phyloP scores from a whole-genome alignment of 192 early-diverging fungal species.

The Cladochytrium replicatum region DNA sequence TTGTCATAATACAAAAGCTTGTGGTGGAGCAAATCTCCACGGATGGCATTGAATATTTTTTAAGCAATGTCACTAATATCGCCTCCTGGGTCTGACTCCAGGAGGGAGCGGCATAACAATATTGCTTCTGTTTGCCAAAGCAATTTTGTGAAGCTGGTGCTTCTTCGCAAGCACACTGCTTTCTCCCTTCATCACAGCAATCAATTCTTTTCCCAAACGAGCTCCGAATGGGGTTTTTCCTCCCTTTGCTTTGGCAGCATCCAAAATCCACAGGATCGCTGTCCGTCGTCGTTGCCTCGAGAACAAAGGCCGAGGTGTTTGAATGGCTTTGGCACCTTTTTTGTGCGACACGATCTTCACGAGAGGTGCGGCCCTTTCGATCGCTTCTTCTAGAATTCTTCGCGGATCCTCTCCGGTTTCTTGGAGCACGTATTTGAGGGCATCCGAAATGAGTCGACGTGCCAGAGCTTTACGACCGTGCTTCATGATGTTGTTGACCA shows the following conservation, averaged over 20 bases:
- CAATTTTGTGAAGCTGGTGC: slow-evolving; percentile 65
- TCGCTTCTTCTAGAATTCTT: slow-evolving; percentile 52
- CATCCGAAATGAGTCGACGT: slow-evolving; percentile 52
- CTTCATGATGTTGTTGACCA: slow-evolving; percentile 86
- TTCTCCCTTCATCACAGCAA: slow-evolving; percentile 67
- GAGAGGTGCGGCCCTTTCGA: slow-evolving; percentile 64
- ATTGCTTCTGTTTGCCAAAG: slow-evolving; percentile 65
- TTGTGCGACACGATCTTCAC: slow-evolving; percentile 60
- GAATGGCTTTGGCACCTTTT: slow-evolving; percentile 72
- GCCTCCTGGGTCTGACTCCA: no score
- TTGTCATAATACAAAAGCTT: no score
- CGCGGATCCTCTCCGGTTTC: slow-evolving; percentile 46
- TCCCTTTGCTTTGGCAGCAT: slow-evolving; percentile 49
- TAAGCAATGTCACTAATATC: no score
- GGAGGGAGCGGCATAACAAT: no score
- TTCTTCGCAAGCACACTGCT: slow-evolving; percentile 64
- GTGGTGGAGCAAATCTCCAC: no score
- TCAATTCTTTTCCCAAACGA: slow-evolving; percentile 66
- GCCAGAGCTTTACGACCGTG: slow-evolving; percentile 83
- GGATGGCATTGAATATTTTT: no score
- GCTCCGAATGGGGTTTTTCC: slow-evolving; percentile 58
- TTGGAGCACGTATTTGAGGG: slow-evolving; percentile 55
- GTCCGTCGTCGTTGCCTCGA: slow-evolving; percentile 61
- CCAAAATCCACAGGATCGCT: slow-evolving; percentile 81
- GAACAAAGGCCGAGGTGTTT: slow-evolving; percentile 67